Evolutionary conservation across 2,329 filamentous ascomycete species (phyloP), one percentile per base, ranked within the genome.

Genomic region (Fusarium algeriense): DNA sequence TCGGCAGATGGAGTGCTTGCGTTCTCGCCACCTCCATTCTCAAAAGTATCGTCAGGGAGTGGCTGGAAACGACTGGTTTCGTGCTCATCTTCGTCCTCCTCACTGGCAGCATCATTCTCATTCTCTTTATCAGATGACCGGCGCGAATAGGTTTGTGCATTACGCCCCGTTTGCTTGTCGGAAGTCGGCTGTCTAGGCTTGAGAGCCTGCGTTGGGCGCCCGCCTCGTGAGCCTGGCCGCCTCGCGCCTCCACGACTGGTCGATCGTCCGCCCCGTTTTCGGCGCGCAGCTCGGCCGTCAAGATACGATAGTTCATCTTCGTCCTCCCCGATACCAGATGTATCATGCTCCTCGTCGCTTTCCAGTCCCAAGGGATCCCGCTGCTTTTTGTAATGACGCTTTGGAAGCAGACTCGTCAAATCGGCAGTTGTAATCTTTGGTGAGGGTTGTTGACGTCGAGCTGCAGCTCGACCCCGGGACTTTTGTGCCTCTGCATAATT

Each of bases 91-190:
- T 83, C 78, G 5, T 80, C 80, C 7, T 76, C 78, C 4, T 78
- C 80, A 37, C 60, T 63, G 12, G 34, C 59, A 15, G 43, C 60
- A 38, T 71, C 57, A 30, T 68, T 79, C 5, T 77, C 79, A 2
- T 90, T 90, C 78, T 91, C 89, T 79, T 90, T 89, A 58, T 91
- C 87, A 6, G 87, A 89, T 2, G 81, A 80, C 26, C 82, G 81
- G 19, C 81, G 82, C 6, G 86, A 85, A 68, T 90, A 89, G 1
- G 87, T 90, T 60, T 84, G 82, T 32, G 73, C 74, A 38, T 76
- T 75, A 57, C 73, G 80, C 67, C 71, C 67, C 19, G 70, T 64
- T 20, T 74, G 63, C 30, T 70, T 71, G 58, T 74, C 34, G 52
- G 70, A 64, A 43, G 72, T 63, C 7, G 73, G 59, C 35, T 77